phyloP scores from a whole-genome alignment of 768 basidiomycete genomes.

The Collybia sordida region DNA sequence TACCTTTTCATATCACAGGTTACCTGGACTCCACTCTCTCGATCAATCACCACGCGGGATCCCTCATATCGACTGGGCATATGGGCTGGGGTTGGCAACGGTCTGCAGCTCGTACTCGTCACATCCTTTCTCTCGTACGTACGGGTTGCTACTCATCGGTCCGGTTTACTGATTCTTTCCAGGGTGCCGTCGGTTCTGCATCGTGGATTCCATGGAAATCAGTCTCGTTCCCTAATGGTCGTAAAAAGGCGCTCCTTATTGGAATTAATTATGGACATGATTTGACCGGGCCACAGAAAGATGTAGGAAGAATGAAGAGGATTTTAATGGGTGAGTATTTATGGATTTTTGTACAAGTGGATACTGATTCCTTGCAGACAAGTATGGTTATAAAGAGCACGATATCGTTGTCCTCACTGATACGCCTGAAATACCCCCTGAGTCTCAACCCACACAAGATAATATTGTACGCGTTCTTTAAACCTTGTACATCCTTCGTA shows the following conservation, averaged over 20 bases:
- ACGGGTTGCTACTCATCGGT: too few species aligned
- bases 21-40: too few species aligned
- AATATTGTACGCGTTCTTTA: neutral
- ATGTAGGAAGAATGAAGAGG: neutral
- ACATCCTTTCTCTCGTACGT: too few species aligned
- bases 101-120: too few species aligned
- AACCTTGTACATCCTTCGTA: neutral
- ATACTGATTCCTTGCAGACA: neutral
- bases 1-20: too few species aligned
- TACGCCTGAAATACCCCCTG: neutral
- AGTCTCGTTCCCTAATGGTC: too few species aligned
- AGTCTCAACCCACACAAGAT: neutral
- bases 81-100: too few species aligned
- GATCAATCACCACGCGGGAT: too few species aligned
- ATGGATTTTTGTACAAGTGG: neutral
- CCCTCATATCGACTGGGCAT: too few species aligned
- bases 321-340: neutral
- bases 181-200: too few species aligned
- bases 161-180: too few species aligned
- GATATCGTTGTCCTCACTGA: constrained; percentile 1
- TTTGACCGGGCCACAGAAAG: neutral
- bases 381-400: neutral
- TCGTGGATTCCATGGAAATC: too few species aligned
- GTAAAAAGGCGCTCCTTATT: constrained; percentile 1
- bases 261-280: neutral